These are phyloP conservation scores for Colletotrichum eleusines DNA, from an alignment of 2,329 filamentous ascomycete species.

Conservation along the genomic window DNA sequence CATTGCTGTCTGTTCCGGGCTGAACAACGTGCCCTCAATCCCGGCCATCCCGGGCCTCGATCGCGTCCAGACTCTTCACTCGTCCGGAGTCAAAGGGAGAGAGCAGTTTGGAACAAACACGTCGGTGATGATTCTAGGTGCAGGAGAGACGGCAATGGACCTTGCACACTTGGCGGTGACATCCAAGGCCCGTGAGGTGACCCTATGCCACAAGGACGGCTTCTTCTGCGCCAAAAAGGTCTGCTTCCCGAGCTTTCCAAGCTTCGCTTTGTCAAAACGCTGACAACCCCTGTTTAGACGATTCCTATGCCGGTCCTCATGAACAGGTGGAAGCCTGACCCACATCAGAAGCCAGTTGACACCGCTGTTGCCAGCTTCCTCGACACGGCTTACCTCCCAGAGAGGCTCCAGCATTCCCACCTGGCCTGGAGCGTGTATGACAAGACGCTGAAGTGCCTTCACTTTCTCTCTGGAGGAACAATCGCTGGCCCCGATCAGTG, in stretches of 20 bases:
- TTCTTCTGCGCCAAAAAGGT: constrained; percentile 61
- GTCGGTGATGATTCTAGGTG: constrained; percentile 58
- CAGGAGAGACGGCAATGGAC: constrained; percentile 61
- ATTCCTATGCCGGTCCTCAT: constrained; percentile 27
- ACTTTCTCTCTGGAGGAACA: constrained; percentile 59
- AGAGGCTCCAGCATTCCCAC: constrained; percentile 56
- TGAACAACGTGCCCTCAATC: constrained; percentile 57
- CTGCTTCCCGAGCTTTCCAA: neutral
- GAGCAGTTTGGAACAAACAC: constrained; percentile 55
- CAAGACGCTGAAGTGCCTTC: constrained; percentile 57
- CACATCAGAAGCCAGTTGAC: constrained; percentile 59
- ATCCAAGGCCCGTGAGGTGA: constrained; percentile 55
- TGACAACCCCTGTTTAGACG: neutral
- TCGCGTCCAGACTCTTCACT: constrained; percentile 54
- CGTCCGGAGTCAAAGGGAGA: constrained; percentile 57
- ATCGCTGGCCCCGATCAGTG: constrained; percentile 61
- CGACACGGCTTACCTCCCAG: constrained; percentile 64
- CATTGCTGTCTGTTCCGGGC: constrained; percentile 59
- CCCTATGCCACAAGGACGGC: constrained; percentile 59
- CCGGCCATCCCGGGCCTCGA: constrained; percentile 55
- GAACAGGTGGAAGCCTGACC: constrained; percentile 16
- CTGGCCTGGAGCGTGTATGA: constrained; percentile 62
- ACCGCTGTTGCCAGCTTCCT: constrained; percentile 61
- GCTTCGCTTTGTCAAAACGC: too few species aligned
- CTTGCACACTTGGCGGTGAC: constrained; percentile 59